Evolutionary conservation across 805 yeast genomes (phyloP).

Genomic region (Candida mattraensis): DNA sequence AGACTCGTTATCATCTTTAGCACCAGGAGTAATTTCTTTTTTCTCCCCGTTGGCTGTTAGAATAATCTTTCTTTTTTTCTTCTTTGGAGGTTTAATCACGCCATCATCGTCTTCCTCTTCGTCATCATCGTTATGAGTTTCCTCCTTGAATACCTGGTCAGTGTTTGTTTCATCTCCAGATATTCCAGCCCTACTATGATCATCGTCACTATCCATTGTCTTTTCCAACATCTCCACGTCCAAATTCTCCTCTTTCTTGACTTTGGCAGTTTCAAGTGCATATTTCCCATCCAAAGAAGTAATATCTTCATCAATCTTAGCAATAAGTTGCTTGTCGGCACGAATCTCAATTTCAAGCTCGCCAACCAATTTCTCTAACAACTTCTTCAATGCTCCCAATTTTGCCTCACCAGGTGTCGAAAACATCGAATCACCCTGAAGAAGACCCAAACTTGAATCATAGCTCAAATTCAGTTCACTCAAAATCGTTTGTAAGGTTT

Average conservation of each 20-base stretch:
- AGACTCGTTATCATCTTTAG: conserved; percentile 18
- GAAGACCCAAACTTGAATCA: conserved; percentile 57
- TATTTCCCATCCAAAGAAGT: conserved; percentile 6
- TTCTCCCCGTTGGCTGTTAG: conserved; percentile 23
- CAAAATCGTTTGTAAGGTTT: conserved; percentile 50
- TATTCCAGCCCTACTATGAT: neutral
- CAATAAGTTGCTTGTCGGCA: conserved; percentile 22
- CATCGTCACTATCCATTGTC: conserved; percentile 1
- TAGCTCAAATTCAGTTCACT: conserved; percentile 52
- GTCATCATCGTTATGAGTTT: conserved; percentile 5
- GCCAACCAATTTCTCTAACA: conserved; percentile 40
- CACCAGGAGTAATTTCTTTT: conserved; percentile 19
- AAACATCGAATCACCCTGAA: conserved; percentile 53
- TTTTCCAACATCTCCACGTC: conserved; percentile 4
- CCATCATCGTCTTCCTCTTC: conserved; percentile 24
- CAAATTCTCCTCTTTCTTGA: conserved; percentile 13
- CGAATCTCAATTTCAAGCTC: conserved; percentile 38
- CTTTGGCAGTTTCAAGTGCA: conserved; percentile 5
- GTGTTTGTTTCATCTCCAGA: neutral
- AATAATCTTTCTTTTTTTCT: conserved; percentile 22
- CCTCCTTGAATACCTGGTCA: conserved; percentile 5
- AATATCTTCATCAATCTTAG: conserved; percentile 22
- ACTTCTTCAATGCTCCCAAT: conserved; percentile 28
- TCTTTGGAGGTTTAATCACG: conserved; percentile 17
- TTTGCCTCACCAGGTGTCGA: conserved; percentile 34